These are phyloP conservation scores for Betula pendula DNA, from an alignment of 306 rosid species.

Conservation along the genomic window DNA sequence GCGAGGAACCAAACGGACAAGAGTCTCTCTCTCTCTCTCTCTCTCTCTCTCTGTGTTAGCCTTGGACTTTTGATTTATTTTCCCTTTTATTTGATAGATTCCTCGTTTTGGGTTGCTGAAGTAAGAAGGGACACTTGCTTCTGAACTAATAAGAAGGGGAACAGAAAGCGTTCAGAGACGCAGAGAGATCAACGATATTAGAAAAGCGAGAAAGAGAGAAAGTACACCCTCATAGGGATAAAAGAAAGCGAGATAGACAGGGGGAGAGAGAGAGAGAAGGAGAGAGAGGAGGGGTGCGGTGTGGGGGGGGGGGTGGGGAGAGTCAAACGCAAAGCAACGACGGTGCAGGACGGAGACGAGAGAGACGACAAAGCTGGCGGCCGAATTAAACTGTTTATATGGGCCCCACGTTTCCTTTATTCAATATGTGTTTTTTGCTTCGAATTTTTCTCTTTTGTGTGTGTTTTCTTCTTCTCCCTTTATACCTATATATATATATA, in stretches of 20 bases:
- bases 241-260: conserved; percentile 24
- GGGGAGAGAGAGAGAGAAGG: neutral
- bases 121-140: conserved; percentile 35
- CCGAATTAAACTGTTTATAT: conserved; percentile 61
- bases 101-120: conserved; percentile 47
- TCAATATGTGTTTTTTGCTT: neutral
- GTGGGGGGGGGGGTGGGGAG: conserved; percentile 19
- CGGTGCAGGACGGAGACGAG: conserved; percentile 76
- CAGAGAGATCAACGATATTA: conserved; percentile 23
- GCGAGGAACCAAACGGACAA: neutral
- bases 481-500: neutral
- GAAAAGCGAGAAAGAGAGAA: conserved; percentile 9
- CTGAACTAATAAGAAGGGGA: conserved; percentile 30
- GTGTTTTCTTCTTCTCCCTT: neutral
- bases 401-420: conserved; percentile 45
- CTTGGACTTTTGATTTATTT: neutral
- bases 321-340: conserved; percentile 54
- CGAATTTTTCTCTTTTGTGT: neutral
- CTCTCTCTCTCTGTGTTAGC: neutral
- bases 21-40: neutral
- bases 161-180: conserved; percentile 34
- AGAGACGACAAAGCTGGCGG: conserved; percentile 95
- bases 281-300: conserved; percentile 20
- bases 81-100: conserved; percentile 36
- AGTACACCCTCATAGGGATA: conserved; percentile 21